A percentile compares a stretch with the other conserved stretches of the same genome.
These are phyloP conservation scores for Trichoderma koningii DNA, from an alignment of 2,329 filamentous ascomycete species.

Conservation along the genomic window DNA sequence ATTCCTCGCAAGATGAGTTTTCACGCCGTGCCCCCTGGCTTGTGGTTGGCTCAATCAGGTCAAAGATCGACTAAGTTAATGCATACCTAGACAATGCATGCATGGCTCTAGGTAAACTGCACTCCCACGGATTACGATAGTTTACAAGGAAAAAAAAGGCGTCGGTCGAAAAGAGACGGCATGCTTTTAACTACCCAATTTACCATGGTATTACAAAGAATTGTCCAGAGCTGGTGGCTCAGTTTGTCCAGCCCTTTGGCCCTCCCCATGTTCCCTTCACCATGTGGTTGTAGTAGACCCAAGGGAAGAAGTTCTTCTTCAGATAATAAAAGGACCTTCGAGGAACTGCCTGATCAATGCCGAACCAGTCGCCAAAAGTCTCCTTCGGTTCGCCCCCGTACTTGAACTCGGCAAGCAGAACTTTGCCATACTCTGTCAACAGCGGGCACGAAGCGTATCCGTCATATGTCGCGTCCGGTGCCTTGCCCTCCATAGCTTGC, in stretches of 20 bases:
- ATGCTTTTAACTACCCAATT: neutral
- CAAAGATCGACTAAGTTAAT: too few species aligned
- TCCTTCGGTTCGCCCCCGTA: constrained; percentile 65
- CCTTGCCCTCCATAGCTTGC: constrained; percentile 48
- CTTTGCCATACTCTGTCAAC: constrained; percentile 60
- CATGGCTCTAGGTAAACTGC: neutral
- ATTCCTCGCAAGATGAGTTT: too few species aligned
- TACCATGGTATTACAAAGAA: neutral
- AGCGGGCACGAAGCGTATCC: constrained; percentile 60
- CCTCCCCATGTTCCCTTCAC: constrained; percentile 65
- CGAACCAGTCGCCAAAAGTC: constrained; percentile 57
- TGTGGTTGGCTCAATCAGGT: too few species aligned
- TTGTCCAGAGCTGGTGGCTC: neutral
- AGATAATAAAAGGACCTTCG: constrained; percentile 61
- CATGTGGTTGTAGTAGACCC: constrained; percentile 63
- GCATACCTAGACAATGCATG: neutral
- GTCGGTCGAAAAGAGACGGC: neutral
- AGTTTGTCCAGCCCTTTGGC: constrained; percentile 53
- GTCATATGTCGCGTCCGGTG: constrained; percentile 50
- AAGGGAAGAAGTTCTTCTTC: constrained; percentile 69
- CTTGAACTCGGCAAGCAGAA: constrained; percentile 66
- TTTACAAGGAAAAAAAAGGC: neutral
- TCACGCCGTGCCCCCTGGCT: too few species aligned
- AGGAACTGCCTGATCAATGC: constrained; percentile 59
- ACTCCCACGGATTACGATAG: neutral